Percentiles rank a stretch among this genome's conserved stretches.
These are phyloP conservation scores for Kluyveromyces wickerhamii DNA, from an alignment of 805 yeast species.

Conservation along the genomic window DNA sequence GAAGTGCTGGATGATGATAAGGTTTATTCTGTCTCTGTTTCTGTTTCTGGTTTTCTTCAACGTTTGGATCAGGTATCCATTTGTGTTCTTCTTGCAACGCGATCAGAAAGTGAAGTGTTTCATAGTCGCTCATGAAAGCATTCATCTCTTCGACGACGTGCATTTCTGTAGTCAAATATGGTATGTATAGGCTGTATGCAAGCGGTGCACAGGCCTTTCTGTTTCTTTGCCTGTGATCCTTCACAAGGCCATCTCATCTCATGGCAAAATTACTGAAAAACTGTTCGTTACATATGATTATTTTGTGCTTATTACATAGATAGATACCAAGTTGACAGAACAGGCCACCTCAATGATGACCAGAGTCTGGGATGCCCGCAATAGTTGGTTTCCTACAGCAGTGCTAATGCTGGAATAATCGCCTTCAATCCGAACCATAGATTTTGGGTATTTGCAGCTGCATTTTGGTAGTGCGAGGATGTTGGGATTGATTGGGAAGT, in stretches of 20 bases:
- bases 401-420: conserved; percentile 1
- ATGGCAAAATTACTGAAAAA: too few species aligned
- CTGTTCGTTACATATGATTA: too few species aligned
- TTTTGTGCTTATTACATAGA: too few species aligned
- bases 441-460: conserved; percentile 2
- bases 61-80: conserved; percentile 24
- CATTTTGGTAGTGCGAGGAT: neutral
- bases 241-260: too few species aligned
- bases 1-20: conserved; percentile 31
- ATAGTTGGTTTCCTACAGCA: neutral
- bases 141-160: conserved; percentile 41
- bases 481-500: conserved; percentile 5
- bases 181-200: too few species aligned
- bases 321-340: too few species aligned
- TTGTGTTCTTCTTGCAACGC: conserved; percentile 34
- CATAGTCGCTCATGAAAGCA: conserved; percentile 49
- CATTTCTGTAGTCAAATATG: too few species aligned
- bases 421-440: too few species aligned
- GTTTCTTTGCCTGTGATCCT: too few species aligned
- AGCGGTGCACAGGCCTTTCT: too few species aligned
- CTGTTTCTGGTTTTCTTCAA: conserved; percentile 13
- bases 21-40: conserved; percentile 20
- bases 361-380: neutral
- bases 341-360: too few species aligned
- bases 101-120: conserved; percentile 42